Evolutionary conservation across 108 stramenopile species (phyloP), one percentile per base, ranked within the genome.

Genomic region (Cylindrotheca closterium): DNA sequence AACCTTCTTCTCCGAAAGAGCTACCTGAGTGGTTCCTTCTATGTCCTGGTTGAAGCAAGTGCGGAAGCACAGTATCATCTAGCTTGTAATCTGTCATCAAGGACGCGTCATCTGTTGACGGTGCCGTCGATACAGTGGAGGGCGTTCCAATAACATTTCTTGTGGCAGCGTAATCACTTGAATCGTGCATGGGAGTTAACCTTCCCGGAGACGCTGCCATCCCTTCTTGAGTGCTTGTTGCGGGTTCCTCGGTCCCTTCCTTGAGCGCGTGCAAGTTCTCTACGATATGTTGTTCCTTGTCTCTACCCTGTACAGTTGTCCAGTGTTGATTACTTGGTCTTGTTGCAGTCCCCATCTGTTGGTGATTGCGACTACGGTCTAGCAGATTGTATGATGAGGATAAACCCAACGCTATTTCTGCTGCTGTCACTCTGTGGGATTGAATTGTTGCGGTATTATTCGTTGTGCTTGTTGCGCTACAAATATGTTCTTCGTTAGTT

Each of bases 41-140:
- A 27, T 73, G 71, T 1, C 47, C 53, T 2, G 72, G 59, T 1
- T 67, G 60, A 30, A 74, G 55, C 7, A 74, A 58, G 30, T 55
- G 56, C 24, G 55, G 56, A n/a, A 57, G 51, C 28, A 50, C 51
- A 12, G 72, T 29, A 49, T 55, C 60, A 25, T 74, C 73, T 23
- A 74, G 47, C 55, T 66, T 74, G 66, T 57, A 63, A 47, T 74
- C 73, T 5, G 64, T 21, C 1, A 55, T 56, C n/a, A 60, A 58
- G 8, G 71, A 72, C 17, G 65, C 79, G 24, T 71, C 70, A 30
- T 70, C 72, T 32, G 74, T 67, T 12, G 79, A 81, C n/a, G 74
- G 70, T 7, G 73, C 79, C 4, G 79, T 81, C n/a, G 79, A 81
- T 10, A 73, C 73, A 2, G 79, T 81, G 26, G 79, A 81, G 24